Evolutionary conservation across 352 stramenopile species (phyloP).

Genomic region (Phytophthora citrophthora): DNA sequence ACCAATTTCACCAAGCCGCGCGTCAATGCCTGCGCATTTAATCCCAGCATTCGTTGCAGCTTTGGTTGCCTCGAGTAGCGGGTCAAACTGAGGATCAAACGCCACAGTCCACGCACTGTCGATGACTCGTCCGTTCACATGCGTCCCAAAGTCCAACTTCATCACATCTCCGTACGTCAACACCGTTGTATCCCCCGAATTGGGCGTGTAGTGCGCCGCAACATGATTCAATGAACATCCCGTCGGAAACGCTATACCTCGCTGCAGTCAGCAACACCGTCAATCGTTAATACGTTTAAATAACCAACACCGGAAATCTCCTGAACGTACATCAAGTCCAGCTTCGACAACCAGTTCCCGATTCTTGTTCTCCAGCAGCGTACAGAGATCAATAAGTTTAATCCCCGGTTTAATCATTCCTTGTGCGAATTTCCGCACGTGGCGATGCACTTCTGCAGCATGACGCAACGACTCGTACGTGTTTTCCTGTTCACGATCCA

Average conservation of each 20-base stretch:
- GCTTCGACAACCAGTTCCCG: slow-evolving; percentile 93
- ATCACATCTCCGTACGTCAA: slow-evolving; percentile 96
- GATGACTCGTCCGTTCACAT: slow-evolving; percentile 98
- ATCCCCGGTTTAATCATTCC: slow-evolving; percentile 97
- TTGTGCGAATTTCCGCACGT: slow-evolving; percentile 93
- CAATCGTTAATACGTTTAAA: slow-evolving; percentile 32
- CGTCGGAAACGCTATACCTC: slow-evolving; percentile 78
- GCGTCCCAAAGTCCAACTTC: slow-evolving; percentile 97
- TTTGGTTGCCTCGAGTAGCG: slow-evolving; percentile 90
- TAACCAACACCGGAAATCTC: slow-evolving; percentile 13
- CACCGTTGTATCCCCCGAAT: slow-evolving; percentile 95
- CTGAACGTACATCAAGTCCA: slow-evolving; percentile 70
- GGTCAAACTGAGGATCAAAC: slow-evolving; percentile 96
- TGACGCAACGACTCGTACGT: slow-evolving; percentile 84
- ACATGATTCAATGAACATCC: slow-evolving; percentile 98
- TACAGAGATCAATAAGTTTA: slow-evolving; percentile 96
- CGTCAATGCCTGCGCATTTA: slow-evolving; percentile 94
- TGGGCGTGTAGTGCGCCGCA: slow-evolving; percentile 98
- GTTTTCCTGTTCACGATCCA: slow-evolving; percentile 78
- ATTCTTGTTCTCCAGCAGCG: slow-evolving; percentile 97
- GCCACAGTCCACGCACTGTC: slow-evolving; percentile 97
- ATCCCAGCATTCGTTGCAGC: slow-evolving; percentile 96
- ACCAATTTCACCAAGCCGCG: slow-evolving; percentile 72
- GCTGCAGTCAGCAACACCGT: slow-evolving; percentile 3
- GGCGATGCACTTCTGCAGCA: slow-evolving; percentile 95